A percentile compares a stretch with the other conserved stretches of the same genome.
Evolutionary conservation across 2,329 filamentous ascomycete genomes (phyloP).

Genomic region (Balansia obtecta): DNA sequence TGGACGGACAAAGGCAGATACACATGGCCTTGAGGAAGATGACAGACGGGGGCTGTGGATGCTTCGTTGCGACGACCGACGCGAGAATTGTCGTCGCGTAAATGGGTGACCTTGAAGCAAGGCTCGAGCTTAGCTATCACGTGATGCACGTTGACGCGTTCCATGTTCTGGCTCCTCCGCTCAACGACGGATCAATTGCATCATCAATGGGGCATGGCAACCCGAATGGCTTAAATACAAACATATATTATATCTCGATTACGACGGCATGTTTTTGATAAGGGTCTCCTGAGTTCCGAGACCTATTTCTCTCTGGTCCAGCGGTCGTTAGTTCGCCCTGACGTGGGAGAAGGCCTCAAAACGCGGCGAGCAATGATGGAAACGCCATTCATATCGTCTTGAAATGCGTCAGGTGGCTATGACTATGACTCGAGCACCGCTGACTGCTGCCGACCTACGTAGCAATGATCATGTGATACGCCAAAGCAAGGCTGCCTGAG

Average conservation of each 20-base stretch:
- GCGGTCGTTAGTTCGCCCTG: too few relatives aligned
- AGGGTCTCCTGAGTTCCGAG: too few relatives aligned
- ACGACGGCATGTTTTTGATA: too few relatives aligned
- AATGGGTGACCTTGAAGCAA: slow-evolving; percentile 18
- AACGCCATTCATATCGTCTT: neutral
- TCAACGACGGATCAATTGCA: neutral
- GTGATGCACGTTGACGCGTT: slow-evolving; percentile 19
- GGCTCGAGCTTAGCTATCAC: slow-evolving; percentile 14
- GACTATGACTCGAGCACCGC: neutral
- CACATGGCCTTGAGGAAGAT: slow-evolving; percentile 1
- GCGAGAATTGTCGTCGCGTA: slow-evolving; percentile 27
- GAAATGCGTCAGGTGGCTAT: neutral
- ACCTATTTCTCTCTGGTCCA: too few relatives aligned
- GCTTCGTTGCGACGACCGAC: slow-evolving; percentile 20
- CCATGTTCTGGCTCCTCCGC: neutral
- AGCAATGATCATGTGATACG: neutral
- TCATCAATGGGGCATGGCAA: neutral
- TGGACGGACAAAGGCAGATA: slow-evolving; percentile 14
- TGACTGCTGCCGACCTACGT: too few relatives aligned
- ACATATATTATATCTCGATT: too few relatives aligned
- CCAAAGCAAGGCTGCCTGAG: neutral
- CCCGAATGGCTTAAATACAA: too few relatives aligned
- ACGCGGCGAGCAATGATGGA: neutral
- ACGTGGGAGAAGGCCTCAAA: too few relatives aligned
- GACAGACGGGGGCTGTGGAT: slow-evolving; percentile 14